Evolutionary conservation across 768 basidiomycete species (phyloP).

Genomic region (Hydnomerulius pinastri): DNA sequence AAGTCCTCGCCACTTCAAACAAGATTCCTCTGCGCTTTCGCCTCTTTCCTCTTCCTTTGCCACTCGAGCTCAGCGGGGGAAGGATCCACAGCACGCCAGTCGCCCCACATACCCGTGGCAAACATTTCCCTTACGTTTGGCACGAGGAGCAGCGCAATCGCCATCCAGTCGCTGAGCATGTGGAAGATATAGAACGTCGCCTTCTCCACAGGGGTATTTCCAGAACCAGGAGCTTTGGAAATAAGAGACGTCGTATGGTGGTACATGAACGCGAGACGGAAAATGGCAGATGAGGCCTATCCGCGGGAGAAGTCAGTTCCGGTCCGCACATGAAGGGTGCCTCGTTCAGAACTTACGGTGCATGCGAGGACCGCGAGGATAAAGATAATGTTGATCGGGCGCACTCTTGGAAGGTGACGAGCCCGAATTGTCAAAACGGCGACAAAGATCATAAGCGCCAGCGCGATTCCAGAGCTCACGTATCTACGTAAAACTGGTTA

Average conservation of each 20-base stretch:
- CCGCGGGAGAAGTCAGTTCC: not conserved
- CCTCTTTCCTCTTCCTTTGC: not conserved
- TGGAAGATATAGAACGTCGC: slow-evolving; percentile 47
- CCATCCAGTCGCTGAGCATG: slow-evolving; percentile 46
- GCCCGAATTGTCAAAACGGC: slow-evolving; percentile 25
- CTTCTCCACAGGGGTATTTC: slow-evolving; percentile 39
- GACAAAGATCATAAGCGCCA: slow-evolving; percentile 23
- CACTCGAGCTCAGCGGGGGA: not conserved
- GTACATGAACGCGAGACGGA: slow-evolving; percentile 43
- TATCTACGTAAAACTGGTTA: slow-evolving; percentile 19
- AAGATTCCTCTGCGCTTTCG: slow-evolving; percentile 2
- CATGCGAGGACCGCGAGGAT: slow-evolving; percentile 24
- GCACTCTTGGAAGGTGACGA: slow-evolving; percentile 27
- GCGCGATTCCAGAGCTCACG: slow-evolving; percentile 28
- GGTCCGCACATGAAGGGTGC: not conserved
- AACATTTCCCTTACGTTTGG: slow-evolving; percentile 34
- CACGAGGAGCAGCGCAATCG: slow-evolving; percentile 29
- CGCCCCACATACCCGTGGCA: slow-evolving; percentile 27
- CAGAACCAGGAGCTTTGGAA: slow-evolving; percentile 29
- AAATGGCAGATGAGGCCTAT: slow-evolving; percentile 34
- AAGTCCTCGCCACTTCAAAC: too few relatives aligned
- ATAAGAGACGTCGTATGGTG: slow-evolving; percentile 35
- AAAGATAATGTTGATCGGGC: slow-evolving; percentile 21
- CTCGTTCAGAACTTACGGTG: slow-evolving; percentile 32
- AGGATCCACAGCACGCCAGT: slow-evolving; percentile 13